Percentiles rank a stretch among this genome's conserved stretches.
These are phyloP conservation scores for Colletotrichum caudatum DNA, from an alignment of 2,329 filamentous ascomycete species.

Conservation along the genomic window DNA sequence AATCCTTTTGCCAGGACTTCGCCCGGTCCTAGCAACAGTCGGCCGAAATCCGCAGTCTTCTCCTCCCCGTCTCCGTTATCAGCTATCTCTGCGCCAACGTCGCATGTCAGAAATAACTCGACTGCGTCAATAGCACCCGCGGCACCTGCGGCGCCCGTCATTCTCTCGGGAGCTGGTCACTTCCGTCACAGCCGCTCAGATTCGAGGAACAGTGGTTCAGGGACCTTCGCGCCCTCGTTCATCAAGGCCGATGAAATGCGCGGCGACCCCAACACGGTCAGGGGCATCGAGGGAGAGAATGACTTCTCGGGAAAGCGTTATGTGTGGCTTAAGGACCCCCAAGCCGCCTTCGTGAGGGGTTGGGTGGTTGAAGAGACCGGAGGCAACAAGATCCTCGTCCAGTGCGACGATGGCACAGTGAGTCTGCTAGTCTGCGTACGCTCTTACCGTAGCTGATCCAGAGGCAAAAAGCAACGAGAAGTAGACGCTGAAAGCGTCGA, in stretches of 20 bases:
- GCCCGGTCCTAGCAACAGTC: slow-evolving; percentile 64
- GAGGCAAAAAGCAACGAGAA: slow-evolving; percentile 77
- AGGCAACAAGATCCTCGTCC: slow-evolving; percentile 79
- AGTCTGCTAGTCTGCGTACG: slow-evolving; percentile 51
- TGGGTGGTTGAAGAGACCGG: slow-evolving; percentile 88
- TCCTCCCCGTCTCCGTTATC: slow-evolving; percentile 67
- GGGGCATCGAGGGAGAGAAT: slow-evolving; percentile 93
- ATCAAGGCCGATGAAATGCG: slow-evolving; percentile 88
- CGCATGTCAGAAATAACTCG: slow-evolving; percentile 78
- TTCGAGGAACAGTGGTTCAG: slow-evolving; percentile 76
- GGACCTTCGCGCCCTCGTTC: slow-evolving; percentile 95
- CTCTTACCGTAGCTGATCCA: slow-evolving; percentile 41
- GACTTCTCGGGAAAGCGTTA: slow-evolving; percentile 99
- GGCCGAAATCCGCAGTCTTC: slow-evolving; percentile 83
- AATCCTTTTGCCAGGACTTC: slow-evolving; percentile 84
- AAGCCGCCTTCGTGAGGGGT: slow-evolving; percentile 90
- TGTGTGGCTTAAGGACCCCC: slow-evolving; percentile 93
- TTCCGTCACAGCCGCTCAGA: slow-evolving; percentile 62
- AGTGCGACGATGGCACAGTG: slow-evolving; percentile 93
- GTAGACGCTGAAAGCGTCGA: slow-evolving; percentile 89
- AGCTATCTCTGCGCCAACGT: slow-evolving; percentile 54
- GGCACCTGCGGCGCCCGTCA: slow-evolving; percentile 54
- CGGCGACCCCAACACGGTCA: slow-evolving; percentile 65
- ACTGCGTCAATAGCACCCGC: slow-evolving; percentile 63
- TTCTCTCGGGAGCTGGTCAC: slow-evolving; percentile 53